Evolutionary conservation across 345 rosid genomes (phyloP).

Genomic region (Citrus trifoliata): DNA sequence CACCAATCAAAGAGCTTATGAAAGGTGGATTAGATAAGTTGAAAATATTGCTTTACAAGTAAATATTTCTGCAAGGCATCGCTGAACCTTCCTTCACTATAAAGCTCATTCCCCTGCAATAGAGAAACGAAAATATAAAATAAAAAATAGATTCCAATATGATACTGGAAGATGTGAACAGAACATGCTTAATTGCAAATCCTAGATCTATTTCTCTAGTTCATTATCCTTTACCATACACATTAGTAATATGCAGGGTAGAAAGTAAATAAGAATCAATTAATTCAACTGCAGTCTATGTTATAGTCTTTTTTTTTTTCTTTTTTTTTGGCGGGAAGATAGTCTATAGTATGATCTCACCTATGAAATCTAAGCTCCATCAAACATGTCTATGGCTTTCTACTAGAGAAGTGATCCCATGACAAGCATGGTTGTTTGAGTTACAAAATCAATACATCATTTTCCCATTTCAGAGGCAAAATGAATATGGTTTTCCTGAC

Average conservation of each 20-base stretch:
- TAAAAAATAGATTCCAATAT: neutral
- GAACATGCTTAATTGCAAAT: neutral
- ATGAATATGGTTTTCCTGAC: neutral
- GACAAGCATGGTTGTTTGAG: neutral
- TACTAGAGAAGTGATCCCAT: neutral
- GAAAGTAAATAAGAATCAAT: neutral
- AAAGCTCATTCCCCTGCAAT: slow-evolving; percentile 86
- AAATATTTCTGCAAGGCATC: slow-evolving; percentile 79
- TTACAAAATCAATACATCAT: neutral
- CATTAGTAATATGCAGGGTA: neutral
- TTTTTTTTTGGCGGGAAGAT: too few relatives aligned
- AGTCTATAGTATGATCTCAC: too few relatives aligned
- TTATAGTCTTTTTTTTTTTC: neutral
- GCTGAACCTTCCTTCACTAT: slow-evolving; percentile 65
- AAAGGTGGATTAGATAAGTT: neutral
- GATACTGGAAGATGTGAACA: neutral
- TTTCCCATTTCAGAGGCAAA: neutral
- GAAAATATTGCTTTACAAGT: slow-evolving; percentile 50
- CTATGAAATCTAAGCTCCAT: neutral
- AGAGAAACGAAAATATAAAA: neutral
- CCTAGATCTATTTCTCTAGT: neutral
- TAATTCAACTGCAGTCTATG: neutral
- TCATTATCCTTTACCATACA: neutral
- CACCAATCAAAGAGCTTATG: neutral
- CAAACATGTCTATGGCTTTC: neutral